These are phyloP conservation scores for Suillus hirtellus DNA, from an alignment of 768 basidiomycete genomes.

Conservation along the genomic window DNA sequence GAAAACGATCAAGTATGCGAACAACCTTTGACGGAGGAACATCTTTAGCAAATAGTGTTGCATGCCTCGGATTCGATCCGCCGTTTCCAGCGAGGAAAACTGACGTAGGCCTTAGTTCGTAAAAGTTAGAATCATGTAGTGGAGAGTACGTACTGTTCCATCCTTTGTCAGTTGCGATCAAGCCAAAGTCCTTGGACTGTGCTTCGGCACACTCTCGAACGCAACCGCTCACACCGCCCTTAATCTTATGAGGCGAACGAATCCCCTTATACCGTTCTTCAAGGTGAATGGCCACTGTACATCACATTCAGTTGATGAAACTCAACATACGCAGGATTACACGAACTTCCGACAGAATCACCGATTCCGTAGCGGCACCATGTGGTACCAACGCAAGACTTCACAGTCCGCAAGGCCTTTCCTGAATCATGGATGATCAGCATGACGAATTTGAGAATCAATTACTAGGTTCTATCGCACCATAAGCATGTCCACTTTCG, in stretches of 20 bases:
- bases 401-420: constrained; percentile 68
- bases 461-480: constrained; percentile 33
- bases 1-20: constrained; percentile 62
- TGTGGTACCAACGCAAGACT: constrained; percentile 72
- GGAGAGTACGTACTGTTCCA: constrained; percentile 52
- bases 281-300: constrained; percentile 59
- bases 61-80: constrained; percentile 61
- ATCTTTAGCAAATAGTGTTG: constrained; percentile 63
- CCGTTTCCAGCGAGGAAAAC: constrained; percentile 74
- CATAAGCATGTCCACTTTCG: constrained; percentile 77
- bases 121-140: constrained; percentile 1
- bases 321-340: constrained; percentile 8
- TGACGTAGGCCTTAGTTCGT: constrained; percentile 17
- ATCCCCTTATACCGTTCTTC: constrained; percentile 75
- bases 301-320: neutral
- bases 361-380: constrained; percentile 76
- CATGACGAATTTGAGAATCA: neutral
- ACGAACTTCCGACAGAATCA: constrained; percentile 62
- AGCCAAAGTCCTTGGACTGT: constrained; percentile 71
- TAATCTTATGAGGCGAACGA: constrained; percentile 70
- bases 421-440: constrained; percentile 20
- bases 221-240: constrained; percentile 76
- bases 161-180: constrained; percentile 79
- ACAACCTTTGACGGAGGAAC: constrained; percentile 66
- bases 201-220: constrained; percentile 79